Evolutionary conservation across 2,329 filamentous ascomycete genomes (phyloP).

Genomic region (Pseudogymnoascus sp.): DNA sequence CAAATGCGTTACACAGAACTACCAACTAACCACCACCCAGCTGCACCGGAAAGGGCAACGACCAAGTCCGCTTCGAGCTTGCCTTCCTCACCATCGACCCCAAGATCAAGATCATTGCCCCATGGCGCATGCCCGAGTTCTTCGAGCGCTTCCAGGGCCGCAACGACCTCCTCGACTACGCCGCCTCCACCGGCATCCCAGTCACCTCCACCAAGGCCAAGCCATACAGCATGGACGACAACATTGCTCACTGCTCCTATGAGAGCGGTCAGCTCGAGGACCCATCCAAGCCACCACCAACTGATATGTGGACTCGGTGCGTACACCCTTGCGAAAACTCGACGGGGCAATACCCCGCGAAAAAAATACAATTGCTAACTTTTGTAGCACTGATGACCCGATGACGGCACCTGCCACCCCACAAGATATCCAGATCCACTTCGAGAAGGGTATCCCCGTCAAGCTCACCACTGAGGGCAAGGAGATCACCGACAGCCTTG

Average conservation of each 20-base stretch:
- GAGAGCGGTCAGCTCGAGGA: constrained; percentile 72
- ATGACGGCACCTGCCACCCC: constrained; percentile 63
- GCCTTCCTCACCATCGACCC: constrained; percentile 57
- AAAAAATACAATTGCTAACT: constrained; percentile 13
- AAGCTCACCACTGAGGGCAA: constrained; percentile 53
- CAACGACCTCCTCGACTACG: constrained; percentile 66
- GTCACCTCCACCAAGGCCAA: constrained; percentile 67
- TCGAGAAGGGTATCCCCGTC: constrained; percentile 67
- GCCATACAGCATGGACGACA: constrained; percentile 62
- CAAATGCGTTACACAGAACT: background rate
- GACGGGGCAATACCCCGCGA: constrained; percentile 12
- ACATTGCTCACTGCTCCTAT: constrained; percentile 70
- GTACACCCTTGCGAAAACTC: constrained; percentile 7
- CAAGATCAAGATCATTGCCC: constrained; percentile 65
- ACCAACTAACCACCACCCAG: constrained; percentile 37
- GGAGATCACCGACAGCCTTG: constrained; percentile 59
- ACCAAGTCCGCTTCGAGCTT: constrained; percentile 60
- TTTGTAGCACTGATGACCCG: constrained; percentile 50
- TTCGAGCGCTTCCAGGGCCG: constrained; percentile 65
- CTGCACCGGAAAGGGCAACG: constrained; percentile 56
- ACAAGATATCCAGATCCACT: constrained; percentile 63
- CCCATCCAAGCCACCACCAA: constrained; percentile 56
- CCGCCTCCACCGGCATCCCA: constrained; percentile 58
- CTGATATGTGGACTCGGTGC: constrained; percentile 67
- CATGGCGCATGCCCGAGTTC: constrained; percentile 65